These are phyloP conservation scores for Malus domestica DNA, from an alignment of 306 rosid species.

Conservation along the genomic window ASM211411v1 NC_041803.1:9106001-9106500, in stretches of 20 bases:
- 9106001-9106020: constrained; percentile 55
- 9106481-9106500: background rate
- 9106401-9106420: background rate
- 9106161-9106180: constrained; percentile 3
- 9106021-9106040: constrained; percentile 40
- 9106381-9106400: constrained; percentile 30
- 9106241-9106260: background rate
- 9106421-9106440: background rate
- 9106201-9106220: constrained; percentile 10
- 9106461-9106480: background rate
- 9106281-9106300: constrained; percentile 1
- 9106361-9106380: constrained; percentile 24
- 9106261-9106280: background rate
- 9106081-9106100: background rate
- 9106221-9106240: background rate
- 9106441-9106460: background rate
- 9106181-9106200: constrained; percentile 16
- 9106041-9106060: constrained; percentile 32
- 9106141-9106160: background rate
- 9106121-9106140: background rate
- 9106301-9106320: background rate
- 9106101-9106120: background rate
- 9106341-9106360: constrained; percentile 15
- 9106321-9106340: constrained; percentile 18
- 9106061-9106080: constrained; percentile 64